These are phyloP conservation scores for bread wheat (Triticum aestivum) DNA, from an alignment of 176 grass and related monocot genomes.

Conservation along the genomic window IWGSC_CS_RefSeq_v2.1 NC_057800.1:531750089-531750588, in stretches of 20 bases:
- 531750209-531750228: constrained; percentile 63
- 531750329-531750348: constrained; percentile 18
- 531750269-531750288: constrained; percentile 83
- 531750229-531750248: constrained; percentile 79
- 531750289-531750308: constrained; percentile 87
- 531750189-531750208: constrained; percentile 10
- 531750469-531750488: constrained; percentile 8
- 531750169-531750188: constrained; percentile 24
- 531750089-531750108: no score
- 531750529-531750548: background rate
- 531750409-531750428: background rate
- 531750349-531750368: constrained; percentile 15
- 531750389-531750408: constrained; percentile 16
- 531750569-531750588: background rate
- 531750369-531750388: constrained; percentile 19
- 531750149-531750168: constrained; percentile 20
- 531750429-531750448: background rate
- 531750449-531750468: background rate
- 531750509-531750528: background rate
- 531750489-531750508: background rate
- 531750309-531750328: constrained; percentile 58
- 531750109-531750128: no score
- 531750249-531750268: constrained; percentile 79
- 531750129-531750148: no score
- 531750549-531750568: constrained; percentile 3